phyloP scores from a whole-genome alignment of 2,329 filamentous ascomycete species.

The Endothia cerciana region DNA sequence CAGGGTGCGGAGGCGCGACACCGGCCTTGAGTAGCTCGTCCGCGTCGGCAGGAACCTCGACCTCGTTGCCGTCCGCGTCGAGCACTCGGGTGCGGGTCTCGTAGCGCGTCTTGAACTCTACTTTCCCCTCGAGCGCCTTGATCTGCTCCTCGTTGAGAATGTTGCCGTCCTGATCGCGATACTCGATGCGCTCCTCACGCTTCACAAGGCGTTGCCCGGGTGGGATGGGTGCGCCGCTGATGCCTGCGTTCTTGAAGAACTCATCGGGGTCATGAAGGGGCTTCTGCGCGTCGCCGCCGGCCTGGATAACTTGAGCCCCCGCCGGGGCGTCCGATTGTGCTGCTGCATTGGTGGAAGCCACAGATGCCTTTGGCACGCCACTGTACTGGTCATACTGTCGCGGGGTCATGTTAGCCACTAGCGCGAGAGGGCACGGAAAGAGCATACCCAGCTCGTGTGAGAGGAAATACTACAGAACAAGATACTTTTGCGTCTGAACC shows the following conservation, averaged over 20 bases:
- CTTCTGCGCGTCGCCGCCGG: conserved; percentile 28
- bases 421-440: not conserved
- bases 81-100: conserved; percentile 90
- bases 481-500: conserved; percentile 10
- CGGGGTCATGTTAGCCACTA: not conserved
- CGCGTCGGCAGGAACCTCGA: conserved; percentile 52
- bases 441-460: no score
- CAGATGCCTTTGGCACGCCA: conserved; percentile 22
- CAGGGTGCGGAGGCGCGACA: conserved; percentile 63
- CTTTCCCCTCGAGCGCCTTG: conserved; percentile 82
- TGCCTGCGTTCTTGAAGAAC: conserved; percentile 35
- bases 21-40: conserved; percentile 9
- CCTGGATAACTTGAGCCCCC: conserved; percentile 16
- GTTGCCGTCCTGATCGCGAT: conserved; percentile 93
- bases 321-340: conserved; percentile 31
- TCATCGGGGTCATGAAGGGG: conserved; percentile 32
- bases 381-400: conserved; percentile 54
- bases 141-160: conserved; percentile 84
- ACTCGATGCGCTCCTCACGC: conserved; percentile 85
- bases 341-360: conserved; percentile 20
- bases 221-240: conserved; percentile 56
- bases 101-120: conserved; percentile 93
- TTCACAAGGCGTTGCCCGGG: conserved; percentile 53
- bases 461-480: conserved; percentile 1
- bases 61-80: conserved; percentile 77